Evolutionary conservation across 2,329 filamentous ascomycete genomes (phyloP), one percentile per base, ranked within the genome.

Genomic region (Myriosclerotinia scirpicola): DNA sequence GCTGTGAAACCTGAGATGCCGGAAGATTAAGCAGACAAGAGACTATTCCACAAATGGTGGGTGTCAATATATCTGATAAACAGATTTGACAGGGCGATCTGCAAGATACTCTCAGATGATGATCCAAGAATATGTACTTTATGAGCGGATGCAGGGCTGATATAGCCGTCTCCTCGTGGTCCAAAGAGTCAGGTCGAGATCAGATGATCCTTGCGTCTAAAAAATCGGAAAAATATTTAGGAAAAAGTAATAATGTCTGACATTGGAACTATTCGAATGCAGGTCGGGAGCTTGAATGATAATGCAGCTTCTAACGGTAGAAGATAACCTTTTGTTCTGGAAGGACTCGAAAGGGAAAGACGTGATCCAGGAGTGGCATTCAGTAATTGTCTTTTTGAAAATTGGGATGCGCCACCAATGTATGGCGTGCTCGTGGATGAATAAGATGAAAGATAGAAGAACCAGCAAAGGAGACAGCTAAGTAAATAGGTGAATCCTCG

Each of bases 371-470:
- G 17, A 42, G 48, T 59, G 44, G 44, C 42, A 59, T 65, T 44
- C 54, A 65, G 54, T 40, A 26, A 65, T 38, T 54, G 26, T 26
- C 50, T 53, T 38, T 54, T 64, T 55, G 61, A 64, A 55, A 54
- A 34, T 34, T 46, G 17, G 54, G 46, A 40, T 65, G 36, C 64
- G 64, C 56, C 64, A 66, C 56, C 40, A 54, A 62, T 62, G 40
- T 54, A 66, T 66, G 54, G 64, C 64, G 64, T 66, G 64, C 64
- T 66, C 64, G 54, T 34, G 46, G 46, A 36, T 60, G 54, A 60
- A 60, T 65, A 65, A 60, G 64, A 60, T 65, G 54, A 40, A 60
- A 65, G 54, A 65, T 38, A 50, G 34, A 65, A 60, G 15, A 34
- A 26, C 17, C 44, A 17, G 42, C n/a, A 34, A 52, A 58, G 34